Evolutionary conservation across 75 land plant species (phyloP), one percentile per base, ranked within the genome.

Genomic region (Azolla pinnata): DNA sequence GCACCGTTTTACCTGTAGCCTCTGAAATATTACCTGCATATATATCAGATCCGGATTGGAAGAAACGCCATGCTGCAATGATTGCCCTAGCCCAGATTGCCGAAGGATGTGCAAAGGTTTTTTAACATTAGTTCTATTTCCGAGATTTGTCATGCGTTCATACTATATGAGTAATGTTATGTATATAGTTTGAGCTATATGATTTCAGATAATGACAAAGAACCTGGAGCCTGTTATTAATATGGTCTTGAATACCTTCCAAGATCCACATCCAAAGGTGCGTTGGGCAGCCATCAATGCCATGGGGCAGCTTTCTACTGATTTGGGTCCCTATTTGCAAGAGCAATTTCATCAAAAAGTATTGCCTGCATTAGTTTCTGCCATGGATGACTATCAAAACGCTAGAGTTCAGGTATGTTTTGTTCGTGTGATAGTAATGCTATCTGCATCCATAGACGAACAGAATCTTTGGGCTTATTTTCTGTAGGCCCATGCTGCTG

Each of bases 301-400:
- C 29, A 29, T 66, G n/a, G 68, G 68, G 21, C 68, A 66, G 45
- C 71, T 68, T 34, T 93, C 98, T 24, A 89, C 98, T 7, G 98
- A 93, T 44, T 68, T 93, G 55, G 99, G 99, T 17, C 99, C 99
- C 9, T 90, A 89, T 56, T 53, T 95, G 71, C 99, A 95, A 61
- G 68, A 75, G 28, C 76, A 85, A 47, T 89, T 80, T 61, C 96
- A 95, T 55, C 85, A 83, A 40, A 74, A 29, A 25, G 96, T 95
- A 59, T 62, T 95, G 19, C 90, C 96, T 18, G 85, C 99, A 10
- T 71, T 95, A 29, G 99, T 86, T 40, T 61, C 61, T 19, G 87
- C 91, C 2, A 95, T 95, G 99, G 99, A 95, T 78, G 99, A 95
- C 67, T 95, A 81, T 66, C 96, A 89, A 58, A 95, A 86, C 67